Evolutionary conservation across 352 stramenopile genomes (phyloP), one percentile per base, ranked within the genome.

Genomic region (Phytophthora cajani): DNA sequence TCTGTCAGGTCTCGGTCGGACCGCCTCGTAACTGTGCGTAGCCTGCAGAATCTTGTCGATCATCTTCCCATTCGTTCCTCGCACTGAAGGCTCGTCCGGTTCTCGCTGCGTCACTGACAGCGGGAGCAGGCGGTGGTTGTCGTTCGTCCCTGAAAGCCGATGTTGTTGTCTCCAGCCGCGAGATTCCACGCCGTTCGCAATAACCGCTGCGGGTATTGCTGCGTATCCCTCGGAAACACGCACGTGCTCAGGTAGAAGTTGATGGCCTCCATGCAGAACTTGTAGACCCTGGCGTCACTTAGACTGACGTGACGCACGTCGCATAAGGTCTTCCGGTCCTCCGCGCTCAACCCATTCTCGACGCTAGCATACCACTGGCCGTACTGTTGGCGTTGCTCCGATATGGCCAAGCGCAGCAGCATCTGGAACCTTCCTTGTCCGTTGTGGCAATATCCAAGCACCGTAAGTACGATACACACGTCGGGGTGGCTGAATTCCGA

Each of bases 401-500:
- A 91, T 2, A 80, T 64, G 32, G 89, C 85, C 53, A 97, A 75
- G 0, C 54, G 71, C 8, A 97, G 47, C 5, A 98, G 62, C 21
- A 72, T 78, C 32, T 73, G 27, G 30, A 98, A 86, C 0, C 16
- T 40, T 98, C 79, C 0, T 75, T 27, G 2, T 77, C 32, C 0
- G 60, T 74, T 62, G 63, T 97, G 79, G 58, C 97, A 98, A 71
- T 97, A 98, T 11, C 83, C 81, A 0, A 98, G 72, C 12, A 95
- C 17, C 3, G 91, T 98, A 4, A 97, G 78, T 8, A 80, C 66
- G 46, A 98, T 89, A 19, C 84, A 85, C 33, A 92, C 82, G 60
- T 97, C 90, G 10, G 91, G 93, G 56, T 98, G 92, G 40, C 85
- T 92, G 77, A 97, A 98, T 65, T 98, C 93, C 3, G 85, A 86